Base-by-base conservation (phyloP, 257 asterid genomes). In the Ehretia macrophylla region DNA sequence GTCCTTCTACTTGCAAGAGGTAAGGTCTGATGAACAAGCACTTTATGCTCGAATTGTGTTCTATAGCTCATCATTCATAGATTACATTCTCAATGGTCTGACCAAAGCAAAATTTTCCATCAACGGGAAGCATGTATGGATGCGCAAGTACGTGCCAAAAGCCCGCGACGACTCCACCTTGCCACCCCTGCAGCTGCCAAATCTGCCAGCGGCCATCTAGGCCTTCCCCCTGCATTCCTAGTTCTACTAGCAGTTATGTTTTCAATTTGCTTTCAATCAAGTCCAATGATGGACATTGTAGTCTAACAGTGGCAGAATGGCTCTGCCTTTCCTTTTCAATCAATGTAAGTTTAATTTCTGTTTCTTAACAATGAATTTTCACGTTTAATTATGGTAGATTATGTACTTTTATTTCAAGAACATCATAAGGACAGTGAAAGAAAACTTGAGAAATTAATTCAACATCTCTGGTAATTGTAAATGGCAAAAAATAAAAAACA, bases 91-190 rank as follows among this genome's bases (percentile, higher is more conserved):
- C 11, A 44, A 67, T 18, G 88, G 85, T 3, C 49, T 54, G 8
- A 13, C 10, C 17, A 88, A 75, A 64, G 93, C 79, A 5, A 88
- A 85, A 40, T 79, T 74, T 50, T 39, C 74, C 40, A 83, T 83
- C 55, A 81, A 79, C 4, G 93, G 93, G 20, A 83, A 88, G 68
- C 89, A 83, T 54, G 78, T 81, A 3, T 85, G 93, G 96, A 73
- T 83, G 77, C 77, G 90, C 1, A 77, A 69, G 65, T 85, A 59
- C 16, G 62, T 83, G 35, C 78, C 80, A 0, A 71, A 69, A 17
- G 32, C 16, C 32, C 5, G 19, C 0, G 21, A 14, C 20, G 39
- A 51, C 66, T 47, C 63, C 35, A 16, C 48, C 18, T 32, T 44
- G 39, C 14, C 11, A n/a, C 17, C 38, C 11, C 20, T 18, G 51